Evolutionary conservation across 495 filamentous ascomycete species (phyloP).

Genomic region (Penicillium paxilli): DNA sequence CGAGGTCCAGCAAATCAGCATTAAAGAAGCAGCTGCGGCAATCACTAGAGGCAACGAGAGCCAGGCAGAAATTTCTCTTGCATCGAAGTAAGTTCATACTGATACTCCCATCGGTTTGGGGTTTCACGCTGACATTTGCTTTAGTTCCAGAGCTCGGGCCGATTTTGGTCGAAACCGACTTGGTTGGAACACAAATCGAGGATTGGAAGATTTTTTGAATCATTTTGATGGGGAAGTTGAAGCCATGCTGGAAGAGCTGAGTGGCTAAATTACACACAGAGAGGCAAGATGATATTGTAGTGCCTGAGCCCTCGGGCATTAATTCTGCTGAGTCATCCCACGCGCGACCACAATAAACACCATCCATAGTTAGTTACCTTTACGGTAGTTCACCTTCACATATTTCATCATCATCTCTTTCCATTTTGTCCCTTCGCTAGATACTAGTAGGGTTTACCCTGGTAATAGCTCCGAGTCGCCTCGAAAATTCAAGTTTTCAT

Average conservation of each 20-base stretch:
- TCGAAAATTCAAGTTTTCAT: too few relatives aligned
- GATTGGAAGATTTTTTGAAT: neutral
- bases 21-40: conserved; percentile 34
- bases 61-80: conserved; percentile 36
- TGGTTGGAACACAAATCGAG: neutral
- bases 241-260: conserved; percentile 3
- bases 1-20: conserved; percentile 28
- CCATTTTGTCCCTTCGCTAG: too few relatives aligned
- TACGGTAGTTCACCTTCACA: too few relatives aligned
- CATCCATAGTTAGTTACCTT: too few relatives aligned
- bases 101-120: neutral
- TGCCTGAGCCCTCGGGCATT: too few relatives aligned
- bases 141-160: conserved; percentile 3
- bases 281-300: too few relatives aligned
- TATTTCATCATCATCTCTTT: too few relatives aligned
- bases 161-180: conserved; percentile 1
- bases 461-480: too few relatives aligned
- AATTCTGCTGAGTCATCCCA: too few relatives aligned
- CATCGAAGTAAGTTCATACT: conserved; percentile 22
- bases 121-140: neutral
- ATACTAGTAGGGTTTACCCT: too few relatives aligned
- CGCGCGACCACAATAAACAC: too few relatives aligned
- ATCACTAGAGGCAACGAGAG: conserved; percentile 16
- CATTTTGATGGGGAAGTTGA: conserved; percentile 3
- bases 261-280: neutral